Evolutionary conservation across 768 basidiomycete species (phyloP).

Genomic region (Kwoniella dendrophila): DNA sequence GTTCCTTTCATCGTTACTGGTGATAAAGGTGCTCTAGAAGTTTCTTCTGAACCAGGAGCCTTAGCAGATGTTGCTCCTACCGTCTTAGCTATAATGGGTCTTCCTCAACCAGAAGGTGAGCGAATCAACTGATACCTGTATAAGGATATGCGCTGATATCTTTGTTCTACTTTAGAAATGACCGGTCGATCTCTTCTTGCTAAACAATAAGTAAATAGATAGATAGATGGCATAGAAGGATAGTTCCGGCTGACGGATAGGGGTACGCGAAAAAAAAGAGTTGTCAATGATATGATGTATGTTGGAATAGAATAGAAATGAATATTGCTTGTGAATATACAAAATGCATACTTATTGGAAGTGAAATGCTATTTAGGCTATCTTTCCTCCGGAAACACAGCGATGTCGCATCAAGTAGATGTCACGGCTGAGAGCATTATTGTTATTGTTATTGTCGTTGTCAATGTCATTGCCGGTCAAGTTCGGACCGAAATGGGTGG

Average conservation of each 20-base stretch:
- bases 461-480: too few species aligned
- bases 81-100: constrained; percentile 73
- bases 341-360: too few species aligned
- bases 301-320: too few species aligned
- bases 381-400: not conserved
- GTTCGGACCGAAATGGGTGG: constrained; percentile 15
- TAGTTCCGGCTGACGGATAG: too few species aligned
- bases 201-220: constrained; percentile 29
- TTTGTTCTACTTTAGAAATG: constrained; percentile 61
- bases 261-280: not conserved
- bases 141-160: constrained; percentile 28
- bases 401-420: too few species aligned
- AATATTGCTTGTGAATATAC: too few species aligned
- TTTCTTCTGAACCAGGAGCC: constrained; percentile 67
- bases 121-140: not conserved
- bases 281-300: not conserved
- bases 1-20: constrained; percentile 86
- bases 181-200: constrained; percentile 64
- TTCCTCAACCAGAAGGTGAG: constrained; percentile 71
- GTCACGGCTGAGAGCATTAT: not conserved
- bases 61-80: constrained; percentile 91
- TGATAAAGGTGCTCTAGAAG: constrained; percentile 63
- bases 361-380: too few species aligned
- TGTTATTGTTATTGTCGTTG: constrained; percentile 8
- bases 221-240: not conserved